A percentile compares a stretch with the other conserved stretches of the same genome.
These are phyloP conservation scores for Aspergillus flavus DNA, from an alignment of 2,329 filamentous ascomycete genomes.

Conservation along the genomic window DNA sequence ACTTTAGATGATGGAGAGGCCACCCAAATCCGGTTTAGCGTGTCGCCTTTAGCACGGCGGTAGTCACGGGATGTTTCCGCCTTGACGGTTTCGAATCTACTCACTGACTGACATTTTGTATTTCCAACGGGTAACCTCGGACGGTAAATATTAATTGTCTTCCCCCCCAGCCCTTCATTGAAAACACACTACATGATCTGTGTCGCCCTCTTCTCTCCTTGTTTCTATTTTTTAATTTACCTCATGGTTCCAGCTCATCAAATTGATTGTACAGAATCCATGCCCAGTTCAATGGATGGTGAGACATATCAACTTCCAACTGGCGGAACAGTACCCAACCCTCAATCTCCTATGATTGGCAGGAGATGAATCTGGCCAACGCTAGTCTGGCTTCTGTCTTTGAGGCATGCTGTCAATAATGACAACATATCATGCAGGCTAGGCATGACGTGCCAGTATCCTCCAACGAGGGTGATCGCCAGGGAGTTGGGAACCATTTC, in stretches of 20 bases:
- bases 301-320: constrained; percentile 15
- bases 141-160: not conserved
- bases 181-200: not conserved
- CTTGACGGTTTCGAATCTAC: not conserved
- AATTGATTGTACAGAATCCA: not conserved
- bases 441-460: constrained; percentile 24
- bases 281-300: not conserved
- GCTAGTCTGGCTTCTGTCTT: not conserved
- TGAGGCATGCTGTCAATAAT: constrained; percentile 7
- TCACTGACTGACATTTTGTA: not conserved
- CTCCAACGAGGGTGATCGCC: constrained; percentile 13
- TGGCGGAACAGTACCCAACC: constrained; percentile 23
- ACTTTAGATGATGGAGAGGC: constrained; percentile 28
- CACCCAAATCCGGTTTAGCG: constrained; percentile 30
- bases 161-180: not conserved
- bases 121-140: not conserved
- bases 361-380: constrained; percentile 14
- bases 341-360: constrained; percentile 10
- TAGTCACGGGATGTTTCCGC: constrained; percentile 34
- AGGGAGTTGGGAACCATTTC: constrained; percentile 16
- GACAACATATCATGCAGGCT: constrained; percentile 19
- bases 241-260: not conserved
- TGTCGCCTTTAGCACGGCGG: not conserved
- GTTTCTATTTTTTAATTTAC: not conserved
- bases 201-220: not conserved